Evolutionary conservation across 1,139 yeast species (phyloP).

Genomic region (Yamadazyma atlantica): DNA sequence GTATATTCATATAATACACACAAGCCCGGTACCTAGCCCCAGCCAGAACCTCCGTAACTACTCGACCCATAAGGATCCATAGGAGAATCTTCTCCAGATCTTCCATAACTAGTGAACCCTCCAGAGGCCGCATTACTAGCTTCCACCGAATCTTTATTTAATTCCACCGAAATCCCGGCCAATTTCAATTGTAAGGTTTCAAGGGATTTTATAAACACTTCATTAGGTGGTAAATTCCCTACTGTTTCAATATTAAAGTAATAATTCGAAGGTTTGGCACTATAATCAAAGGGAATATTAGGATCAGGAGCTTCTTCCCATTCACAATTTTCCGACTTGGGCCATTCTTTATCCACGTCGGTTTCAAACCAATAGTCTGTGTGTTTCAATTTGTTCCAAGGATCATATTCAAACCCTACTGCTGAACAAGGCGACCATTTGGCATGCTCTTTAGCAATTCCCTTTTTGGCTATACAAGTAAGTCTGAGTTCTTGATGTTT

Average conservation of each 20-base stretch:
- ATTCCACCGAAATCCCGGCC: conserved; percentile 83
- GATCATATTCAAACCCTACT: conserved; percentile 97
- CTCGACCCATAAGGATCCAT: conserved; percentile 46
- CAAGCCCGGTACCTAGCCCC: conserved; percentile 22
- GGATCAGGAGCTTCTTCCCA: conserved; percentile 96
- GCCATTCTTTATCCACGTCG: conserved; percentile 90
- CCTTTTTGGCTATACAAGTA: conserved; percentile 95
- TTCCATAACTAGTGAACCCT: conserved; percentile 52
- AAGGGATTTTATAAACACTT: conserved; percentile 81
- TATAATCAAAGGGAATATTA: conserved; percentile 83
- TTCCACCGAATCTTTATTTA: conserved; percentile 60
- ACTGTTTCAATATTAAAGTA: conserved; percentile 91
- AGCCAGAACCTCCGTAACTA: conserved; percentile 43
- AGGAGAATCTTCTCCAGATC: conserved; percentile 43
- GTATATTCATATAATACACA: no score
- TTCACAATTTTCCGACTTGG: conserved; percentile 79
- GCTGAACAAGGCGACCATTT: conserved; percentile 98
- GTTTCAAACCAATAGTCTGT: conserved; percentile 97
- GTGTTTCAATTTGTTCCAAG: conserved; percentile 97
- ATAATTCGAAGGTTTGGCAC: conserved; percentile 75
- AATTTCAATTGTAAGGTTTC: conserved; percentile 84
- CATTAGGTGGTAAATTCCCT: conserved; percentile 86
- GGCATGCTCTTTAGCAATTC: conserved; percentile 97
- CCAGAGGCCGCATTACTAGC: conserved; percentile 45
- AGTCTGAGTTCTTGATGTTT: conserved; percentile 89